Evolutionary conservation across 768 basidiomycete genomes (phyloP).

Genomic region (Boletales sp.): DNA sequence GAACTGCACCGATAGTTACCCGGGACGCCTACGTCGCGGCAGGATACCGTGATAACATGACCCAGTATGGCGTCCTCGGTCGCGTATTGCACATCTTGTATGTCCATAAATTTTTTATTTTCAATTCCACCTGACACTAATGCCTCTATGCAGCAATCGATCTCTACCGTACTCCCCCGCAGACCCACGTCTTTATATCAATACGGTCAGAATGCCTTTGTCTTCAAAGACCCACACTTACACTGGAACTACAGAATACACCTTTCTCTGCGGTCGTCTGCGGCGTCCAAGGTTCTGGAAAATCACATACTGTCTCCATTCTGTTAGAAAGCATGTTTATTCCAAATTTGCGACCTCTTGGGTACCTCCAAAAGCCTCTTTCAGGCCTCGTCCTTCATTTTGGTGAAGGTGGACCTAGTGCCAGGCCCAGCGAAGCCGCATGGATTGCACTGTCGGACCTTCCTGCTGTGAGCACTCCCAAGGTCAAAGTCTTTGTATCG

Average conservation of each 20-base stretch:
- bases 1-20: slow-evolving; percentile 51
- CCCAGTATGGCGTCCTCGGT: slow-evolving; percentile 66
- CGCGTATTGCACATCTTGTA: slow-evolving; percentile 45
- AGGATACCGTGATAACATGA: slow-evolving; percentile 29
- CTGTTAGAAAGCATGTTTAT: slow-evolving; percentile 71
- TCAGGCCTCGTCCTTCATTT: slow-evolving; percentile 66
- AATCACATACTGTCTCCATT: slow-evolving; percentile 68
- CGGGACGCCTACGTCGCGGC: slow-evolving; percentile 44
- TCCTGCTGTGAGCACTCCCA: slow-evolving; percentile 27
- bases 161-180: slow-evolving; percentile 26
- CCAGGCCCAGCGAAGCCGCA: slow-evolving; percentile 64
- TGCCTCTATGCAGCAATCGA: slow-evolving; percentile 29
- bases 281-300: slow-evolving; percentile 74
- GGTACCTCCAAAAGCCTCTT: slow-evolving; percentile 50
- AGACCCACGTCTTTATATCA: slow-evolving; percentile 61
- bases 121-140: neutral
- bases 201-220: slow-evolving; percentile 45
- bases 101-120: slow-evolving; percentile 5
- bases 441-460: slow-evolving; percentile 48
- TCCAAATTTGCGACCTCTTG: slow-evolving; percentile 45
- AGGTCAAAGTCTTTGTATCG: slow-evolving; percentile 53
- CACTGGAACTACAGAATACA: slow-evolving; percentile 46
- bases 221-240: neutral
- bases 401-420: slow-evolving; percentile 58
- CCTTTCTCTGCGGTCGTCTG: slow-evolving; percentile 76